Evolutionary conservation across 331 rosid species (phyloP).

Genomic region (Rhamnella rubrinervis): DNA sequence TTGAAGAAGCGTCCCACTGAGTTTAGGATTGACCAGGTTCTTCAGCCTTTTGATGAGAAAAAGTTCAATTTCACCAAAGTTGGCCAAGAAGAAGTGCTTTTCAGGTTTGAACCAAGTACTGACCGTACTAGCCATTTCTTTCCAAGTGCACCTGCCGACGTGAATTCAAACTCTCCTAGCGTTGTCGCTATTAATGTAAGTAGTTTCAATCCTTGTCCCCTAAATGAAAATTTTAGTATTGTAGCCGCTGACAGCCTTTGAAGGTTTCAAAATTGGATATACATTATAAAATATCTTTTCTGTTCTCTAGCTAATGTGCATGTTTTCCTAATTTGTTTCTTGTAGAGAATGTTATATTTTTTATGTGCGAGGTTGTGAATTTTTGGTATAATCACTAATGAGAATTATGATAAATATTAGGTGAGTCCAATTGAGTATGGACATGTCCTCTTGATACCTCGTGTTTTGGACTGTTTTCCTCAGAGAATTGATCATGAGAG

Average conservation of each 20-base stretch:
- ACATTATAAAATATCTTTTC: too few relatives aligned
- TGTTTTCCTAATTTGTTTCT: constrained; percentile 11
- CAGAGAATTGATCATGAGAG: constrained; percentile 77
- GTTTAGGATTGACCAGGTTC: constrained; percentile 81
- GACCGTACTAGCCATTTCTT: constrained; percentile 62
- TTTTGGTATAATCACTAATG: not conserved
- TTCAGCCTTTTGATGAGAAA: constrained; percentile 79
- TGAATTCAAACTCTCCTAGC: constrained; percentile 57
- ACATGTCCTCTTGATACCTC: constrained; percentile 84
- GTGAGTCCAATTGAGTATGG: constrained; percentile 96
- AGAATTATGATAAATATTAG: constrained; percentile 38
- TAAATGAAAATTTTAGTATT: too few relatives aligned
- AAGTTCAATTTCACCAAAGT: constrained; percentile 88
- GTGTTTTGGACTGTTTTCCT: constrained; percentile 59
- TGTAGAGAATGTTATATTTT: not conserved
- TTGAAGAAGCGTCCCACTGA: constrained; percentile 92
- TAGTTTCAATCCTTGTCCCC: too few relatives aligned
- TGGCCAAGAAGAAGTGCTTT: constrained; percentile 88
- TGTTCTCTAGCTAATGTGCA: not conserved
- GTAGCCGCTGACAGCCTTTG: too few relatives aligned
- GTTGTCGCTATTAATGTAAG: constrained; percentile 80
- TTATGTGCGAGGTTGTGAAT: not conserved
- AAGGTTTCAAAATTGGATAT: too few relatives aligned
- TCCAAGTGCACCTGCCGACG: constrained; percentile 71
- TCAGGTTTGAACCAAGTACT: constrained; percentile 69